Base-by-base conservation (phyloP, 208 protist genomes). In the Vickermania spadyakhi region DNA sequence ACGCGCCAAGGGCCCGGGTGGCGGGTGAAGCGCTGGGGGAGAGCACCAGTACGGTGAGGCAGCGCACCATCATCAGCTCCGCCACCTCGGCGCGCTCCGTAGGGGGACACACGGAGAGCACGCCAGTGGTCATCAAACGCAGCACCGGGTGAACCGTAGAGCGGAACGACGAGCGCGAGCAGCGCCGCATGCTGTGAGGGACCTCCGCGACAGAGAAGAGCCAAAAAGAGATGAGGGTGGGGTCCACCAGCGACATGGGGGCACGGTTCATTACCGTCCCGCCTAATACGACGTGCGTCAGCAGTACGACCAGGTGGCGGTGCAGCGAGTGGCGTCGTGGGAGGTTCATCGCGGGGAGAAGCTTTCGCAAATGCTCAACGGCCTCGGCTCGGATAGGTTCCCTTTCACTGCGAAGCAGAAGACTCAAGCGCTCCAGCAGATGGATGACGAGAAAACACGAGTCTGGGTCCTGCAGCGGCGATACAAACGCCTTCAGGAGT, bases 341-440 rank as follows among this genome's bases (percentile, higher is more conserved):
- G 0, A 31, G 31, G 31, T 61, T 58, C 73, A 92, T 60, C 62
- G 88, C 80, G 55, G 86, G 62, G n/a, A 75, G 72, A 22, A 95
- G 76, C 1, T 73, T 77, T 31, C 80, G 84, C 31, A 91, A 69
- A 30, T 70, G 68, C 51, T 78, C 75, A n/a, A 90, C 58, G 18
- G 72, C 74, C 51, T 95, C 88, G 3, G 61, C 57, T 7, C 88
- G 81, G 26, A 77, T 88, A 58, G 83, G 72, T 59, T 88, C 81
- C 2, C 70, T 59, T 21, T 90, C 79, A 58, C 71, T 78, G 7
- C 70, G 81, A 25, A 91, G 67, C 30, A 91, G 52, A 28, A 87
- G 58, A 28, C 77, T 78, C 5, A 95, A 56, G 3, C 71, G 77
- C 28, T 77, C 70, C 52, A 95, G 60, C 13, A 72, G 59, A 60